phyloP scores from a whole-genome alignment of 2,329 filamentous ascomycete species.

The Pezicula rhizophila region DNA sequence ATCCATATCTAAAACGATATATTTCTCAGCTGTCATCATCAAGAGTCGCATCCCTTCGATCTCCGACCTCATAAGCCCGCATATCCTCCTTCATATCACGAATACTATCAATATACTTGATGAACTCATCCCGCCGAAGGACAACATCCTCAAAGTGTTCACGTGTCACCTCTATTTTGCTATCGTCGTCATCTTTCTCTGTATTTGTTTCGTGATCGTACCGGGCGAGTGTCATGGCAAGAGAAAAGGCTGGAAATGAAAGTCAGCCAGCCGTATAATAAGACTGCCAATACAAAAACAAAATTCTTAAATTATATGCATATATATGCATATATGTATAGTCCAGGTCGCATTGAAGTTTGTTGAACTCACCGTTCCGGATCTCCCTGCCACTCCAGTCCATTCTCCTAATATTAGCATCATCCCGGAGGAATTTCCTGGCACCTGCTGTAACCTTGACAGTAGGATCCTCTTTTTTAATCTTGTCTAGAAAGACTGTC shows the following conservation, averaged over 20 bases:
- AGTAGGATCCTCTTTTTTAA: slow-evolving; percentile 3
- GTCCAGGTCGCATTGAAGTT: no score
- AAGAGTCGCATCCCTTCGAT: not conserved
- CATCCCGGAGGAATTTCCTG: slow-evolving; percentile 3
- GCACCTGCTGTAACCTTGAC: slow-evolving; percentile 1
- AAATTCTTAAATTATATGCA: no score
- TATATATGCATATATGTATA: no score
- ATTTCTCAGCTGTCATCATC: no score
- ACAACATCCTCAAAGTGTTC: slow-evolving; percentile 1
- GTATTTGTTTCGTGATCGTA: not conserved
- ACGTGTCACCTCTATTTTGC: not conserved
- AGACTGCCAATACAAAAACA: not conserved
- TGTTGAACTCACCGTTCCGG: slow-evolving; percentile 5
- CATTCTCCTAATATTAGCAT: slow-evolving; percentile 3
- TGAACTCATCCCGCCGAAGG: not conserved
- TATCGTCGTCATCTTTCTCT: not conserved
- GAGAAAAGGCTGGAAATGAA: not conserved
- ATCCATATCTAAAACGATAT: no score
- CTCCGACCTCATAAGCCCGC: not conserved
- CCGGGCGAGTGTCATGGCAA: not conserved
- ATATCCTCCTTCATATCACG: not conserved
- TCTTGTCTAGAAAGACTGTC: slow-evolving; percentile 9
- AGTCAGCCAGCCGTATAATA: not conserved
- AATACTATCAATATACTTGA: slow-evolving; percentile 3
- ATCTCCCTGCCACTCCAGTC: slow-evolving; percentile 14